A percentile compares a stretch with the other conserved stretches of the same genome.
These are phyloP conservation scores for Hypoxylon sp. DNA, from an alignment of 2,329 filamentous ascomycete genomes.

Conservation along the genomic window DNA sequence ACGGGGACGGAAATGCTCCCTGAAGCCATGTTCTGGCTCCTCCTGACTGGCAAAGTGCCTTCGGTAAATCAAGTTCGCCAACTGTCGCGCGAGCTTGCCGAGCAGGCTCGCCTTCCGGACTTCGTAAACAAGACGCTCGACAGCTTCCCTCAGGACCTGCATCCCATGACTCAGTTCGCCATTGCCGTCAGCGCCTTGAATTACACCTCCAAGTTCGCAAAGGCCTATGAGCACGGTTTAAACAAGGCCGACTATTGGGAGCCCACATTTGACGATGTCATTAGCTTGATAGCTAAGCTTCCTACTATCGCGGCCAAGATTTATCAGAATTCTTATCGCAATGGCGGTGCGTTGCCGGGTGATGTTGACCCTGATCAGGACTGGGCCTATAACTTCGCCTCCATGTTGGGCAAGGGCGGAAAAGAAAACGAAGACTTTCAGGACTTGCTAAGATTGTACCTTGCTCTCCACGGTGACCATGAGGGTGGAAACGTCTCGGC, in stretches of 20 bases:
- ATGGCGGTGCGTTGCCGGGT: conserved; percentile 80
- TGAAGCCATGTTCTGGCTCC: conserved; percentile 99
- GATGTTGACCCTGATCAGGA: conserved; percentile 87
- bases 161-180: conserved; percentile 98
- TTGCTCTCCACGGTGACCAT: conserved; percentile 97
- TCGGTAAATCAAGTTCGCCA: conserved; percentile 83
- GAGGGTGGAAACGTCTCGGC: conserved; percentile 98
- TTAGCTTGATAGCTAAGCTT: conserved; percentile 94
- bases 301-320: conserved; percentile 98
- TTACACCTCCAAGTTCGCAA: conserved; percentile 93
- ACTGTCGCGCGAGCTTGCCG: conserved; percentile 88
- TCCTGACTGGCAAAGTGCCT: conserved; percentile 93
- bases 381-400: conserved; percentile 99
- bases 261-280: conserved; percentile 95
- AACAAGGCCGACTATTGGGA: conserved; percentile 99
- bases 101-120: conserved; percentile 84
- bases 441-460: conserved; percentile 92
- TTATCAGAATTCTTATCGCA: conserved; percentile 90
- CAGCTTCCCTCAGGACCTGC: conserved; percentile 88
- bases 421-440: conserved; percentile 94
- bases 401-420: conserved; percentile 92
- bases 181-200: conserved; percentile 97
- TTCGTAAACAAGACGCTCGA: conserved; percentile 92
- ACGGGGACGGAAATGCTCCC: conserved; percentile 97
- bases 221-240: conserved; percentile 89